Evolutionary conservation across 345 rosid genomes (phyloP).

Genomic region (Eucalyptus polyanthemos): DNA sequence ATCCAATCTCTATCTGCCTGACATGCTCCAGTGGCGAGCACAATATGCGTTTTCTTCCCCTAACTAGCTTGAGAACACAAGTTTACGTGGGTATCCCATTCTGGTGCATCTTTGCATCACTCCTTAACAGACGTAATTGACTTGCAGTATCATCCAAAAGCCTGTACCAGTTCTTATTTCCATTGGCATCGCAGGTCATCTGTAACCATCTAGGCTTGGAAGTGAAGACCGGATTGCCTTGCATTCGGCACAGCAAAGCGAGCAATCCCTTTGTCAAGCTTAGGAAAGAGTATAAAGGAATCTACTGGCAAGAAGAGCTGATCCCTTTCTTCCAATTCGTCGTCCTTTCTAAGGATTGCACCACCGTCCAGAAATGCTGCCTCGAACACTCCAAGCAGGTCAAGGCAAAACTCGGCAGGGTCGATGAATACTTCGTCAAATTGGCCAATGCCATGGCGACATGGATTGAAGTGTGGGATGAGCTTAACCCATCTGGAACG

Average conservation of each 20-base stretch:
- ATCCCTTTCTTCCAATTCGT: neutral
- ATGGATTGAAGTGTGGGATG: too few relatives aligned
- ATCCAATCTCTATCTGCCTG: neutral
- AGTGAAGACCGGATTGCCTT: neutral
- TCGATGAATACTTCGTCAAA: too few relatives aligned
- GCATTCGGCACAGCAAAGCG: neutral
- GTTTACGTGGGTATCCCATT: neutral
- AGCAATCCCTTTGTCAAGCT: neutral
- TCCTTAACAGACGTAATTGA: neutral
- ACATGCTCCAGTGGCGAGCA: neutral
- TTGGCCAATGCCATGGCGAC: too few relatives aligned
- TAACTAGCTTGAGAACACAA: neutral
- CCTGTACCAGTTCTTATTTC: neutral
- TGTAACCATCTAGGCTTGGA: neutral
- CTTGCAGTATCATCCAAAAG: neutral
- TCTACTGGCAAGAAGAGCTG: neutral
- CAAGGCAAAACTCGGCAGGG: too few relatives aligned
- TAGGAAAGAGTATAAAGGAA: neutral
- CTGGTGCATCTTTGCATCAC: neutral
- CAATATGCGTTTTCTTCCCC: neutral
- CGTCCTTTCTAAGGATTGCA: neutral
- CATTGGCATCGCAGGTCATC: neutral
- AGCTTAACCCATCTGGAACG: too few relatives aligned
- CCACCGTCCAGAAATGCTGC: neutral
- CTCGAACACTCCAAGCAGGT: too few relatives aligned